phyloP scores from a whole-genome alignment of 2,329 filamentous ascomycete genomes.

The Trichoderma semiorbis region DNA sequence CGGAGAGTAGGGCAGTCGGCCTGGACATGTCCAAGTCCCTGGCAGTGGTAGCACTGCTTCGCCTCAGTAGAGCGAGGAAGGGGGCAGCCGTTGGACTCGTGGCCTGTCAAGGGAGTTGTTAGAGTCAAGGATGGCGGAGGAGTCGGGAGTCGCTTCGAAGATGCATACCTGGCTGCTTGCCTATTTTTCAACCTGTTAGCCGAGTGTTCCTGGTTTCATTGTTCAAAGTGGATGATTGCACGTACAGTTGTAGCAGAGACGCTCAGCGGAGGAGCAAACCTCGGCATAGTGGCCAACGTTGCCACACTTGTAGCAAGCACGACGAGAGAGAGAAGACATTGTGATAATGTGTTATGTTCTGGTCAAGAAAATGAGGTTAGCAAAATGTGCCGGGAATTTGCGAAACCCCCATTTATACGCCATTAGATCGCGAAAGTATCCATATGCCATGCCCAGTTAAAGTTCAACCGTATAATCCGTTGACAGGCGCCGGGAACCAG shows the following conservation, averaged over 20 bases:
- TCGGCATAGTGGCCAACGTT: conserved; percentile 79
- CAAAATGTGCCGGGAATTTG: neutral
- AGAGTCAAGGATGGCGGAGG: neutral
- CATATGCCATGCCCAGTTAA: neutral
- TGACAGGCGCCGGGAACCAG: neutral
- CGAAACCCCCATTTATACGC: neutral
- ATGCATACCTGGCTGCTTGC: conserved; percentile 71
- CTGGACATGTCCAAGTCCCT: conserved; percentile 96
- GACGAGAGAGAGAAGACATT: conserved; percentile 79
- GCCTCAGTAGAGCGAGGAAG: conserved; percentile 95
- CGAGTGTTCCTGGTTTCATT: neutral
- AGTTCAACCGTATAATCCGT: neutral
- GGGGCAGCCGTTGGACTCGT: conserved; percentile 97
- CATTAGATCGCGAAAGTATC: neutral
- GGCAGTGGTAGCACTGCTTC: conserved; percentile 99
- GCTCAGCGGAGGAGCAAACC: conserved; percentile 96
- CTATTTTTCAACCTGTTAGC: conserved; percentile 37
- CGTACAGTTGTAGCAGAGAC: conserved; percentile 99
- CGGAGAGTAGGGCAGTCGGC: conserved; percentile 97
- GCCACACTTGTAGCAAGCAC: conserved; percentile 80
- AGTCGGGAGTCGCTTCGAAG: neutral
- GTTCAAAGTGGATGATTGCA: conserved; percentile 19
- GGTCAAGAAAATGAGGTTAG: conserved; percentile 45
- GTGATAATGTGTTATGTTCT: conserved; percentile 33
- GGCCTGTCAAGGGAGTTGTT: conserved; percentile 46